Conservation (phyloP, 1,139 yeast genomes). For the Torulaspora pretoriensis region DNA sequence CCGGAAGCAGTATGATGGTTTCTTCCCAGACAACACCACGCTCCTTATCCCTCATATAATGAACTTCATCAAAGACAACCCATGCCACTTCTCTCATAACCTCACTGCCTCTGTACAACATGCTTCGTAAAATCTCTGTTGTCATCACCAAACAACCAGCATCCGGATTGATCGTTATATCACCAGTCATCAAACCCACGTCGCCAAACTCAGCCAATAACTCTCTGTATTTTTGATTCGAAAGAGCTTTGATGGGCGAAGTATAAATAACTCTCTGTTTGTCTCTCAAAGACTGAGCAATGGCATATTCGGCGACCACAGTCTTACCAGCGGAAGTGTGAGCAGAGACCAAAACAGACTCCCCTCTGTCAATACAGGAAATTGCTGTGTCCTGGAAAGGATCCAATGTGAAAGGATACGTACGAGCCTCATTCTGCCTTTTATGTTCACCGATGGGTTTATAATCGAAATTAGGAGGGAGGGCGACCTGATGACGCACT, state of each 20-base stretch:
- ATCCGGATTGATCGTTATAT: slow-evolving; percentile 93
- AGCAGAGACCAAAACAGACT: slow-evolving; percentile 95
- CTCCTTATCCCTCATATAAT: slow-evolving; percentile 91
- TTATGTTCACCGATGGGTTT: slow-evolving; percentile 84
- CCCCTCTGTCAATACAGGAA: slow-evolving; percentile 88
- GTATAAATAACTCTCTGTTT: slow-evolving; percentile 95
- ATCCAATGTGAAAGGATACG: slow-evolving; percentile 87
- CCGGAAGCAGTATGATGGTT: slow-evolving; percentile 90
- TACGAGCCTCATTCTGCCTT: slow-evolving; percentile 68
- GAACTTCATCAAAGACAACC: slow-evolving; percentile 95
- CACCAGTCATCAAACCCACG: slow-evolving; percentile 97
- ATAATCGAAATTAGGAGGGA: slow-evolving; percentile 88
- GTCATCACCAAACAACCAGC: slow-evolving; percentile 98
- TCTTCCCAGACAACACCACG: slow-evolving; percentile 99
- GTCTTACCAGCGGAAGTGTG: slow-evolving; percentile 99
- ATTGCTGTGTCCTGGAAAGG: slow-evolving; percentile 96
- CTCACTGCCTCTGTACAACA: slow-evolving; percentile 92
- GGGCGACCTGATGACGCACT: slow-evolving; percentile 95
- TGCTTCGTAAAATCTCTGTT: slow-evolving; percentile 87
- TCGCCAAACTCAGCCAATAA: slow-evolving; percentile 88
- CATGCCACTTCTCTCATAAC: slow-evolving; percentile 95
- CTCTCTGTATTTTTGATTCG: slow-evolving; percentile 95
- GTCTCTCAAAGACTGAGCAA: slow-evolving; percentile 85
- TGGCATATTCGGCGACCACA: slow-evolving; percentile 97
- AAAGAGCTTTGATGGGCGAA: slow-evolving; percentile 93